Base-by-base conservation (phyloP, 2,329 filamentous ascomycete species). In the Claviceps pazoutovae region DNA sequence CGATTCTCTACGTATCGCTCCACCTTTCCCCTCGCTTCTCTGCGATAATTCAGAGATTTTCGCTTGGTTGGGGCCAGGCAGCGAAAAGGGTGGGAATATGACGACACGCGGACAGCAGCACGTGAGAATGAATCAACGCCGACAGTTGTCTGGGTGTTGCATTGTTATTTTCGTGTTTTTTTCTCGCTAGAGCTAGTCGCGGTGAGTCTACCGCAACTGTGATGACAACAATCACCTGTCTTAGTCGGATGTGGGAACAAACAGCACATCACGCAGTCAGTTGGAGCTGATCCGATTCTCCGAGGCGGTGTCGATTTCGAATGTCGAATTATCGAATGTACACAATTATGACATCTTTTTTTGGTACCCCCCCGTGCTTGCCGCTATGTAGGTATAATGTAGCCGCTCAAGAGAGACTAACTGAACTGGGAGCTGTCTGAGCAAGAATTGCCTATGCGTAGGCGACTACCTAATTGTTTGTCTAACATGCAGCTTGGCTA, bases 91-190 rank as follows among this genome's bases (percentile, higher is more conserved):
- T 36, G 44, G 34, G 17, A 43, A 53, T 50, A 44, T 50, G 48
- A 46, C 46, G 47, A 53, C 26, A 23, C 48, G 38, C 47, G 38
- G 42, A 42, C 47, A 41, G 47, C 36, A 48, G 43, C 51, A 53
- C 48, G 51, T 53, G 51, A 53, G 51, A 47, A 41, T 52, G 34
- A 19, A 53, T n/a, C 47, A 43, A 43, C 3, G 17, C 48, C 42
- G 51, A 53, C 30, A 42, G 21, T 17, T 49, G 30, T 37, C 30
- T 49, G 19, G 45, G 48, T 42, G 51, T 52, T 43, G 41, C 41
- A 23, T 43, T 23, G 41, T 14, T 23, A 14, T 43, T 43, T 23
- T 42, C 19, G 17, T 13, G 17, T 23, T 43, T 43, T 23, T 23
- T 42, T 42, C 19, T 21, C 19, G 39, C 41, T 21, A 6, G 11